These are phyloP conservation scores for Candida sp. DNA, from an alignment of 1,139 yeast genomes.

Conservation along the genomic window DNA sequence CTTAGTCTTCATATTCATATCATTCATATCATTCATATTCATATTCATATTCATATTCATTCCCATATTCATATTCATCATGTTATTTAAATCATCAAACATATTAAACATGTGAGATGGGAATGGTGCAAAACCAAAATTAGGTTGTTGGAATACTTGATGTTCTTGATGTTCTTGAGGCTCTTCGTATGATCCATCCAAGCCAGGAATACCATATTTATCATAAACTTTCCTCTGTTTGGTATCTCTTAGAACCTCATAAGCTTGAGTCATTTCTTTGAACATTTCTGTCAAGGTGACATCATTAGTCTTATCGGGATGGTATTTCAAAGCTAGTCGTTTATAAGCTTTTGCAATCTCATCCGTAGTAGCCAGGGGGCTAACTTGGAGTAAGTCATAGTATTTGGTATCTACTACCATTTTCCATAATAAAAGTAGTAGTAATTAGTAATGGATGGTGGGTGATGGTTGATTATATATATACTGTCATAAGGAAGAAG, in stretches of 20 bases:
- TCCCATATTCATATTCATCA: slow-evolving; percentile 1
- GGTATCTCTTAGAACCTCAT: slow-evolving; percentile 36
- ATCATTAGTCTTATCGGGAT: slow-evolving; percentile 48
- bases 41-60: neutral
- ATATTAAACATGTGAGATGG: slow-evolving; percentile 27
- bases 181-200: slow-evolving; percentile 24
- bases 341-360: slow-evolving; percentile 41
- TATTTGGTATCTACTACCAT: slow-evolving; percentile 26
- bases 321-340: slow-evolving; percentile 39
- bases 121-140: neutral
- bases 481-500: too few species aligned
- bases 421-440: too few species aligned
- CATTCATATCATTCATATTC: neutral
- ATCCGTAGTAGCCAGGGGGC: slow-evolving; percentile 31
- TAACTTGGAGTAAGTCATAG: slow-evolving; percentile 37
- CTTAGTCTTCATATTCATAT: slow-evolving; percentile 17
- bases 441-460: too few species aligned
- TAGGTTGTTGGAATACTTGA: neutral
- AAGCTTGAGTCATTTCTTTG: slow-evolving; percentile 42
- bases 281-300: slow-evolving; percentile 42
- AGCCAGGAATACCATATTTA: slow-evolving; percentile 35
- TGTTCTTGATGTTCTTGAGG: neutral
- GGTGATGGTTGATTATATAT: too few species aligned
- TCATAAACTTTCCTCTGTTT: slow-evolving; percentile 32
- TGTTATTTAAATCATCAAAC: slow-evolving; percentile 3